Evolutionary conservation across 345 rosid genomes (phyloP), one percentile per base, ranked within the genome.

Genomic region (Populus nigra): DNA sequence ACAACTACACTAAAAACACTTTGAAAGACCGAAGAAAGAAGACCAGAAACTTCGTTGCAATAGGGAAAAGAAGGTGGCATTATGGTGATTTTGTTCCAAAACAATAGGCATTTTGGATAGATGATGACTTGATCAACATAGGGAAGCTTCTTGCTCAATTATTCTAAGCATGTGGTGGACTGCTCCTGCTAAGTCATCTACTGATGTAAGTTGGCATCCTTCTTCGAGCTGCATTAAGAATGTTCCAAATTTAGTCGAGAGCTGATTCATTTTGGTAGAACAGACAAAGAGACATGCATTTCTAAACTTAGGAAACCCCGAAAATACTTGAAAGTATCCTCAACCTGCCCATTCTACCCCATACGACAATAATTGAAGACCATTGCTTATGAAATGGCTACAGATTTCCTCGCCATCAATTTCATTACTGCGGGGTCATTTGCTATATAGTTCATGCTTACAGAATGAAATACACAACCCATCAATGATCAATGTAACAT

Each of bases 151-250:
- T 68, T 86, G 87, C 78, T 90, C 92, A 82, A 89, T 90, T 75
- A 90, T 84, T 85, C 85, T 85, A 23, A 94, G 94, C 94, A 94
- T 88, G 88, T 88, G 92, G 71, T 91, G 91, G 61, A 92, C 96
- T 75, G 97, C 91, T 78, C 84, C 88, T 79, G 96, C 97, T 81
- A 94, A 91, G 88, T 94, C 98, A 80, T 92, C 96, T 80, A 83
- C 96, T 59, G 94, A 87, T 62, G 78, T 90, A 74, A 94, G 91
- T 81, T 86, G 94, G 88, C 97, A 91, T 85, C 89, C 93, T 86
- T 94, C 98, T 87, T 93, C 98, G 83, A 91, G 83, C 98, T 93
- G 79, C 78, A 78, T 68, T 76, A 33, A 77, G 57, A 79, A 71
- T 73, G 49, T 71, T 71, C 36, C 74, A 73, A 71, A n/a, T 72